phyloP scores from a whole-genome alignment of 2,329 filamentous ascomycete species.

The Plenodomus tracheiphilus region DNA sequence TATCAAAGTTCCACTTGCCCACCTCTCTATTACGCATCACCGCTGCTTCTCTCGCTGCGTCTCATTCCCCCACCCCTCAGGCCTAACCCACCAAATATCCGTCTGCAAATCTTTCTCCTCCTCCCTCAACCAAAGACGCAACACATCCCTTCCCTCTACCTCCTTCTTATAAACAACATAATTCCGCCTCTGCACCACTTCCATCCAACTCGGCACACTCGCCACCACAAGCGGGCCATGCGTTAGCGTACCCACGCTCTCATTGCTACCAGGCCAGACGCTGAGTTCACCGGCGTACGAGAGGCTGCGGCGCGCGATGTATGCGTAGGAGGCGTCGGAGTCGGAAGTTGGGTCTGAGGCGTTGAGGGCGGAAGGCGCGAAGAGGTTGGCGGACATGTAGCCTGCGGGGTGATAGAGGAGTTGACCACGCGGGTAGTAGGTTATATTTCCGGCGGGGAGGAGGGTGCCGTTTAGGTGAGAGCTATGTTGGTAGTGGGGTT shows the following conservation, averaged over 20 bases:
- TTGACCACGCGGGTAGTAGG: no score
- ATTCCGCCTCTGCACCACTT: constrained; percentile 14
- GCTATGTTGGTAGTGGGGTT: no score
- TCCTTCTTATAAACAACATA: constrained; percentile 9
- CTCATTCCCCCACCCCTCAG: background rate
- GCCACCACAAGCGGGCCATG: constrained; percentile 21
- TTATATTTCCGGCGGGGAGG: no score
- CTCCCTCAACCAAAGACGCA: constrained; percentile 9
- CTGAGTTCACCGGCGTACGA: constrained; percentile 13
- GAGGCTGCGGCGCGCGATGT: constrained; percentile 10
- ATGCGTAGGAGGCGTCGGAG: constrained; percentile 11
- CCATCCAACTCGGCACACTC: constrained; percentile 9
- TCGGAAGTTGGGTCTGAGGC: constrained; percentile 1
- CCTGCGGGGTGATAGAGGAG: constrained; percentile 12
- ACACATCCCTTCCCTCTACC: constrained; percentile 6
- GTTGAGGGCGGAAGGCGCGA: constrained; percentile 8
- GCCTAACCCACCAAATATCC: constrained; percentile 10
- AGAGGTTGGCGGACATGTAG: constrained; percentile 20
- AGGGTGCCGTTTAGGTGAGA: no score
- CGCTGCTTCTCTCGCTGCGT: no score
- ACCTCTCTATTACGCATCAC: no score
- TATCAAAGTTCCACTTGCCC: no score
- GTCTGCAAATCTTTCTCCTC: background rate
- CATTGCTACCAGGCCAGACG: constrained; percentile 9
- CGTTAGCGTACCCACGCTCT: constrained; percentile 13